Conservation (phyloP, 1,284 basidiomycete species). For the Moesziomyces globuligerus region DNA sequence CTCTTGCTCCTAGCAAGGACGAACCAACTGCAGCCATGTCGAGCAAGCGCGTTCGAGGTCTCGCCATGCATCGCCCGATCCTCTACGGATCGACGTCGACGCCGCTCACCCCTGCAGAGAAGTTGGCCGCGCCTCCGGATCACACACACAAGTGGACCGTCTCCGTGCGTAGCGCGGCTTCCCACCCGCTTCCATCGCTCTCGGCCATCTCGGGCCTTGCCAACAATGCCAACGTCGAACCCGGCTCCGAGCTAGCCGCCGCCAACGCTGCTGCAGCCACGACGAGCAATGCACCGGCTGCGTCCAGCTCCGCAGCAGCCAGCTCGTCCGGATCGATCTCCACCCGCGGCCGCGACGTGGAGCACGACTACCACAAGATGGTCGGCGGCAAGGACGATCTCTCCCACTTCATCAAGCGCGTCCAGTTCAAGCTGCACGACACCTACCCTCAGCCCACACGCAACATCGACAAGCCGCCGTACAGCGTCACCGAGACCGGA, state of each 20-base stretch:
- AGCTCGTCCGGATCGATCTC: constrained; percentile 35
- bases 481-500: constrained; percentile 93
- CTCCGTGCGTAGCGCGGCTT: constrained; percentile 77
- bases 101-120: constrained; percentile 81
- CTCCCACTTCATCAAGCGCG: constrained; percentile 75
- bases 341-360: constrained; percentile 60
- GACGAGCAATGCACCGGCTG: background rate
- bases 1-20: background rate
- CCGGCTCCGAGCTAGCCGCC: constrained; percentile 36
- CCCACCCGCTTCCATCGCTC: constrained; percentile 68
- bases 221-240: constrained; percentile 22
- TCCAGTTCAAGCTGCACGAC: constrained; percentile 97
- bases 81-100: constrained; percentile 96
- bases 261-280: constrained; percentile 17
- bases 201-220: constrained; percentile 32
- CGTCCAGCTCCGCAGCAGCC: constrained; percentile 4
- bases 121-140: constrained; percentile 73
- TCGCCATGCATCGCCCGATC: constrained; percentile 88
- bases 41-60: constrained; percentile 70
- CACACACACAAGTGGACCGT: constrained; percentile 99
- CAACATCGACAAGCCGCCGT: constrained; percentile 90
- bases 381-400: constrained; percentile 66
- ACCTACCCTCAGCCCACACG: constrained; percentile 90
- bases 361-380: constrained; percentile 63
- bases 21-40: constrained; percentile 21